Base-by-base conservation (phyloP, 768 basidiomycete genomes). In the Kwoniella mangroviensis region DNA sequence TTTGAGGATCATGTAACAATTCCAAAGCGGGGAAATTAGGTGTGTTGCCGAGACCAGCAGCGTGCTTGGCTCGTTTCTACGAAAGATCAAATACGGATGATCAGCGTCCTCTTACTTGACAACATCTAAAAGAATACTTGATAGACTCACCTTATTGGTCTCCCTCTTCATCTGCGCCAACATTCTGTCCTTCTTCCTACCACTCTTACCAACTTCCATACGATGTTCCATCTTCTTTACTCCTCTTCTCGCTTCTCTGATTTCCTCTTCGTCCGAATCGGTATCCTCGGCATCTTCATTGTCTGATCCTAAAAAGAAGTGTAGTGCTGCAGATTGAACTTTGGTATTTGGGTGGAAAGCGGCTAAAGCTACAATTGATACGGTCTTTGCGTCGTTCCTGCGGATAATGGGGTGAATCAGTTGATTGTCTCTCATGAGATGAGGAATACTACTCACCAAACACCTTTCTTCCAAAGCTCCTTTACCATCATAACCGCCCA, bases 401-500 rank as follows among this genome's bases (percentile, higher is more conserved):
- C 24, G 9, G 40, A 12, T 10, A 42, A 22, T 53, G 15, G 60
- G 15, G 41, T 10, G 26, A 10, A 15, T 49, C 45, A 64, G 6
- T 34, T 34, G n/a, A n/a, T n/a, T n/a, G n/a, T n/a, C n/a, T n/a
- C n/a, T n/a, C n/a, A n/a, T n/a, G n/a, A n/a, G n/a, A n/a, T n/a
- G n/a, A n/a, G n/a, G n/a, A n/a, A n/a, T n/a, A n/a, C n/a, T n/a
- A n/a, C 81, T 69, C 61, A 82, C 94, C 97, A 99, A 28, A 94
- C 88, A 51, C 90, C 88, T 84, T 95, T 98, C 79, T 88, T 88
- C 97, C 96, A 98, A 15, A 98, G 86, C 76, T 98, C 94, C 82
- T 92, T 92, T 19, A 93, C 92, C 64, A 98, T 84, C 53, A 95
- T 90, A 60, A 99, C 90, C 4, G 97, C 96, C 95, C 96, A 98